Evolutionary conservation across 1,139 yeast species (phyloP), one percentile per base, ranked within the genome.

Genomic region (Suhomyces bribrorum): DNA sequence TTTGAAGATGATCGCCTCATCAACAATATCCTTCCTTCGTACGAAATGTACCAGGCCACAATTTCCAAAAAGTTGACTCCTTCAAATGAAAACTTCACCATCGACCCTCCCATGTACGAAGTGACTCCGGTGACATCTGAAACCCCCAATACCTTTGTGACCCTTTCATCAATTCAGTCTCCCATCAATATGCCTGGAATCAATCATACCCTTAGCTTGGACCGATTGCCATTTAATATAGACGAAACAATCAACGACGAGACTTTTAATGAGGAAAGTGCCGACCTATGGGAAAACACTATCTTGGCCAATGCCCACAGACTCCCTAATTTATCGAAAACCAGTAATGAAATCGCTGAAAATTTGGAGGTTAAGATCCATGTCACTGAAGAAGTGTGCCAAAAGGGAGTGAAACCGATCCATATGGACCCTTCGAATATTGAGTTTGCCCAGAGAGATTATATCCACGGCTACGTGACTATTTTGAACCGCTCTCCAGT

Each of bases 31-130:
- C 59, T 72, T 9, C 77, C 77, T 2, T 69, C 75, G 11, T 72
- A 72, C 48, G 71, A 70, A 32, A 71, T 72, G 76, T 70, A 64
- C 53, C 71, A 69, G 48, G 56, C 71, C 27, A 72, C 77, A 9
- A 60, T 72, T 8, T 65, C 72, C 29, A 66, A 67, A 44, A 60
- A 61, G 16, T 47, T 72, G 36, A 61, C 65, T 2, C 70, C 71
- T 3, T 55, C 64, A 3, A 61, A 68, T 33, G 77, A 71, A 46
- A 70, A 68, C 49, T 72, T 59, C 50, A 49, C 61, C 5, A 63
- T 62, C 7, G 73, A 68, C 36, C 77, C 77, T 3, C 77, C 77
- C 2, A 55, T 50, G 26, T 72, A 72, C 47, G 75, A 69, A 39
- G 48, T 66, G 53, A 64, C 73, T 2, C 69, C 69, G 4, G 56